Evolutionary conservation across 1,284 basidiomycete species (phyloP).

Genomic region (Ganoderma meredithae): DNA sequence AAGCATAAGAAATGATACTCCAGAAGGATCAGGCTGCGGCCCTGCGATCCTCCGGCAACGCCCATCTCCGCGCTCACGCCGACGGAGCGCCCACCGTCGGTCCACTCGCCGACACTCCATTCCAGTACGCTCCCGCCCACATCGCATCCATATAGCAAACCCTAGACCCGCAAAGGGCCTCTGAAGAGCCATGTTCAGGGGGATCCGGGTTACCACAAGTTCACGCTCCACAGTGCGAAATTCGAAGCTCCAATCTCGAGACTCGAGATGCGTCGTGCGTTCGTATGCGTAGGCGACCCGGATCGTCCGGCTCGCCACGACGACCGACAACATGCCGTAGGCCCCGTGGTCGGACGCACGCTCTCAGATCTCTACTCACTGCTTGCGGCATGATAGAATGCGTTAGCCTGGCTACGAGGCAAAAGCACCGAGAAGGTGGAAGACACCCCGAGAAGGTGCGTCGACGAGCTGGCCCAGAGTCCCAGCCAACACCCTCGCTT

Average conservation of each 20-base stretch:
- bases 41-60: background rate
- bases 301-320: background rate
- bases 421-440: background rate
- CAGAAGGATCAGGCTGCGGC: background rate
- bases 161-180: background rate
- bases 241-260: background rate
- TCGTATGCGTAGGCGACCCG: background rate
- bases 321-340: background rate
- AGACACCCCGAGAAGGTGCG: background rate
- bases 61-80: background rate
- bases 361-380: background rate
- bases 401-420: background rate
- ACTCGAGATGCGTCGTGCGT: background rate
- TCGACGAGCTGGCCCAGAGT: background rate
- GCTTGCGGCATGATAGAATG: background rate
- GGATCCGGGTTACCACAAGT: background rate
- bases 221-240: background rate
- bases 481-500: background rate
- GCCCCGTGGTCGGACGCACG: background rate
- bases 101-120: background rate
- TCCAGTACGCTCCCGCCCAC: background rate
- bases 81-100: background rate
- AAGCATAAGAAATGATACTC: background rate
- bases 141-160: background rate
- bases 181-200: background rate